These are phyloP conservation scores for Starmerella etchellsii DNA, from an alignment of 805 yeast genomes.

Conservation along the genomic window DNA sequence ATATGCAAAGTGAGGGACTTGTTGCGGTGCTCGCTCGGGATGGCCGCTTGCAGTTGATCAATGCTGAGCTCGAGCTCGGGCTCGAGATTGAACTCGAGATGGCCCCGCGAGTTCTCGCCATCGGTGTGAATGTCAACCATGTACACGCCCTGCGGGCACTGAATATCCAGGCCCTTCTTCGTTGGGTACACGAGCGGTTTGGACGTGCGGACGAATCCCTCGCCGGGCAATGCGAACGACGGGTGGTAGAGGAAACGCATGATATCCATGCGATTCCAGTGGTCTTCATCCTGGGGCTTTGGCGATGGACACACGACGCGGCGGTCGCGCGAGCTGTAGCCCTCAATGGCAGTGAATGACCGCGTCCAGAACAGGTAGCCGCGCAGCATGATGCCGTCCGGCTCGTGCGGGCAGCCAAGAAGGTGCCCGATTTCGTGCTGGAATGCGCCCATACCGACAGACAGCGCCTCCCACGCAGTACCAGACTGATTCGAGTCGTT, in stretches of 20 bases:
- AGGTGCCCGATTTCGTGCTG: constrained; percentile 91
- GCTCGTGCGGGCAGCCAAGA: constrained; percentile 86
- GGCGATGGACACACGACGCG: constrained; percentile 32
- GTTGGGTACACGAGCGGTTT: constrained; percentile 38
- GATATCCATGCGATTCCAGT: constrained; percentile 76
- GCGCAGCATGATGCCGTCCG: constrained; percentile 77
- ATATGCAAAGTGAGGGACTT: constrained; percentile 30
- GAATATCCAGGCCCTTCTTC: constrained; percentile 36
- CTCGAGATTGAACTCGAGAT: constrained; percentile 52
- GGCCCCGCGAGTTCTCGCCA: constrained; percentile 38
- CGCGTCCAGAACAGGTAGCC: constrained; percentile 74
- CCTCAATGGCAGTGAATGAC: constrained; percentile 67
- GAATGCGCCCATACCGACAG: constrained; percentile 82
- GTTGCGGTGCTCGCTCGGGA: constrained; percentile 27
- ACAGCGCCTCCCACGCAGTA: constrained; percentile 78
- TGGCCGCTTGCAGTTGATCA: constrained; percentile 32
- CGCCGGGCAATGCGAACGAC: constrained; percentile 53
- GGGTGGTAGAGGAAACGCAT: constrained; percentile 71
- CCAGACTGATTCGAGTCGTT: constrained; percentile 80
- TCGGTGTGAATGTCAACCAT: constrained; percentile 58
- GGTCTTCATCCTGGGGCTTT: constrained; percentile 51
- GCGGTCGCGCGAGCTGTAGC: constrained; percentile 25
- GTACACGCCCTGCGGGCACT: constrained; percentile 55
- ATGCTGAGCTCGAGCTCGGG: constrained; percentile 42
- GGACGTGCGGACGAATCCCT: constrained; percentile 23